Evolutionary conservation across 2,329 filamentous ascomycete genomes (phyloP).

Genomic region (Akanthomyces muscarius): DNA sequence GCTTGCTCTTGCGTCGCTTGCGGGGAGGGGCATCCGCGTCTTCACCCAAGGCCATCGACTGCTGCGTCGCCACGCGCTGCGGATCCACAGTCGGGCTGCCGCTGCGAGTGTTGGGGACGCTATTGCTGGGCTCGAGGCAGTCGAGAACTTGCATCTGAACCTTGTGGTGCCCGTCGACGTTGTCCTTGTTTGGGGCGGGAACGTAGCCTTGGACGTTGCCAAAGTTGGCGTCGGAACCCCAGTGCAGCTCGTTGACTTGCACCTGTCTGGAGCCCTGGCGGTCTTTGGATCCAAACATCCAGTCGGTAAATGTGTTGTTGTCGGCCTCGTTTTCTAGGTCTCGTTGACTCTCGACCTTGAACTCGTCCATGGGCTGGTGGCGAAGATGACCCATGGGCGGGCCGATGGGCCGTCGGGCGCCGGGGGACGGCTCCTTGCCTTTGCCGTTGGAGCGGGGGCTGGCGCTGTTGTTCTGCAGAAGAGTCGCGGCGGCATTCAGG

Average conservation of each 20-base stretch:
- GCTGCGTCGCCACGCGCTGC: background rate
- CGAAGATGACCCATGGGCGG: slow-evolving; percentile 39
- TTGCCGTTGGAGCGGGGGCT: slow-evolving; percentile 16
- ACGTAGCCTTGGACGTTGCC: slow-evolving; percentile 52
- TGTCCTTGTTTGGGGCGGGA: slow-evolving; percentile 53
- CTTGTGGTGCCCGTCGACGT: slow-evolving; percentile 52
- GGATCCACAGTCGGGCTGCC: slow-evolving; percentile 44
- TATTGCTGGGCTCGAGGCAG: slow-evolving; percentile 54
- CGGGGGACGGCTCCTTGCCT: slow-evolving; percentile 21
- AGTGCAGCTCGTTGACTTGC: slow-evolving; percentile 49
- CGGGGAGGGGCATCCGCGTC: slow-evolving; percentile 40
- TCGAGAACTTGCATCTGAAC: slow-evolving; percentile 53
- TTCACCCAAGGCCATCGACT: slow-evolving; percentile 29
- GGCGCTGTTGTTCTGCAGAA: slow-evolving; percentile 44
- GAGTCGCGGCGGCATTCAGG: slow-evolving; percentile 50
- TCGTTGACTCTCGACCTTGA: slow-evolving; percentile 37
- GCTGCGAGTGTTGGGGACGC: slow-evolving; percentile 55
- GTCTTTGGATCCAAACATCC: slow-evolving; percentile 36
- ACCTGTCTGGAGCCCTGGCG: slow-evolving; percentile 30
- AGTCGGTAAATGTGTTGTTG: slow-evolving; percentile 38
- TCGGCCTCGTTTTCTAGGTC: slow-evolving; percentile 28
- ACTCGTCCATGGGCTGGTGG: slow-evolving; percentile 41
- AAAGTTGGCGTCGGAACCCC: slow-evolving; percentile 68
- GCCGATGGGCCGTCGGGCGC: slow-evolving; percentile 26
- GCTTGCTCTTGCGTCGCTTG: slow-evolving; percentile 55